Evolutionary conservation across 345 rosid genomes (phyloP).

Genomic region (Euphorbia lathyris): DNA sequence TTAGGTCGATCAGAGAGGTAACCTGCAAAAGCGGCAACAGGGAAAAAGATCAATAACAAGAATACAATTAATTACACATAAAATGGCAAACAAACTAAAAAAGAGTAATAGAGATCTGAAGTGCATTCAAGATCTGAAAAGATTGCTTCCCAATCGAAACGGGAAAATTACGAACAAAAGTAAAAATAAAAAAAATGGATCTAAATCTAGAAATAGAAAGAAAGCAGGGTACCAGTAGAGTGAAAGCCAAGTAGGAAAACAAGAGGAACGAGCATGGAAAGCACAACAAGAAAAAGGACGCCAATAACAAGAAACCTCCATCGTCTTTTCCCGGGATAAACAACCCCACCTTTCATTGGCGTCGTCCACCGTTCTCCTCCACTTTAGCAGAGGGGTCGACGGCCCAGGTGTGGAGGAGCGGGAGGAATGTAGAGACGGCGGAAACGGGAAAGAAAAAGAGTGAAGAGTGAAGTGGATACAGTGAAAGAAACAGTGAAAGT

Average conservation of each 20-base stretch:
- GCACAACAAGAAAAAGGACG: conserved; percentile 74
- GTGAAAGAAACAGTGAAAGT: background rate
- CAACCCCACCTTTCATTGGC: conserved; percentile 35
- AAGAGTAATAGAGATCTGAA: conserved; percentile 1
- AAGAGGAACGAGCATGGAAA: conserved; percentile 94
- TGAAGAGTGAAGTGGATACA: background rate
- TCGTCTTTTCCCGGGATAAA: conserved; percentile 55
- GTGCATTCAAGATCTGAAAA: conserved; percentile 1
- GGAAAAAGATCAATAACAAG: background rate
- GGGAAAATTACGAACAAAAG: background rate
- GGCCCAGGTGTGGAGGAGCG: background rate
- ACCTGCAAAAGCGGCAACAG: conserved; percentile 41
- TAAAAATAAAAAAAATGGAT: conserved; percentile 22
- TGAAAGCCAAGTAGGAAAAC: conserved; percentile 86
- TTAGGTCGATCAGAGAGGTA: conserved; percentile 41
- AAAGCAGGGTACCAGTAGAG: conserved; percentile 32
- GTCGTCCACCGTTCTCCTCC: conserved; percentile 15
- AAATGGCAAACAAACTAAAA: background rate
- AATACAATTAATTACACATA: background rate
- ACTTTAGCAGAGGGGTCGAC: background rate
- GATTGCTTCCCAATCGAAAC: background rate
- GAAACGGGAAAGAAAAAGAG: background rate
- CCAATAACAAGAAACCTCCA: conserved; percentile 71
- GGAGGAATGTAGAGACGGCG: background rate
- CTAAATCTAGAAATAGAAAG: conserved; percentile 19